phyloP scores from a whole-genome alignment of 306 rosid genomes.

The Gynostemma pentaphyllum region DNA sequence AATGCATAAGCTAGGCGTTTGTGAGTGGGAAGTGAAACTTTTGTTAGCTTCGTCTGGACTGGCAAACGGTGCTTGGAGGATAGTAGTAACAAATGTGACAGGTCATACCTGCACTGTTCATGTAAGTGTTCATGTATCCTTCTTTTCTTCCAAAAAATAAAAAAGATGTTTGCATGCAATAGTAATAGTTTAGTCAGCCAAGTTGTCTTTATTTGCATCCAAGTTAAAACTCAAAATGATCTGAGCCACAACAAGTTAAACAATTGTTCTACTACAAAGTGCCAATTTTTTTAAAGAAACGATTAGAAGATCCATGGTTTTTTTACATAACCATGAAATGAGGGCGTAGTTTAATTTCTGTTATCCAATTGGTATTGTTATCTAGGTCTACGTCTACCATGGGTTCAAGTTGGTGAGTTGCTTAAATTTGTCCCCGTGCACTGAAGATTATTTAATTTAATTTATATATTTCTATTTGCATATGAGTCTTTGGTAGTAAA shows the following conservation, averaged over 20 bases:
- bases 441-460: background rate
- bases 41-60: conserved; percentile 66
- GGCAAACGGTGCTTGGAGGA: conserved; percentile 91
- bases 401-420: background rate
- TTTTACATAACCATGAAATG: background rate
- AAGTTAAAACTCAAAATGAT: background rate
- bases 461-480: background rate
- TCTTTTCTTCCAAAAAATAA: background rate
- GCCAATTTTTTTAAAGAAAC: background rate
- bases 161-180: conserved; percentile 1
- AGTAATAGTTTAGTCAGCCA: background rate
- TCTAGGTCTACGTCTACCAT: background rate
- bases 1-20: conserved; percentile 92
- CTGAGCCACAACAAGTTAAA: background rate
- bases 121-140: conserved; percentile 34
- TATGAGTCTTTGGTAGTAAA: background rate
- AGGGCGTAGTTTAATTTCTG: background rate
- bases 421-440: background rate
- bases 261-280: background rate
- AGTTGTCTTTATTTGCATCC: too few relatives aligned
- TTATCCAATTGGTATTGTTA: background rate
- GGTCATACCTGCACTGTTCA: conserved; percentile 89
- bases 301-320: background rate
- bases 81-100: conserved; percentile 83
- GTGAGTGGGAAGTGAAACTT: conserved; percentile 95